Percentiles rank a stretch among this genome's conserved stretches.
Evolutionary conservation across 495 filamentous ascomycete species (phyloP).

Genomic region (Hypomontagnella monticulosa): DNA sequence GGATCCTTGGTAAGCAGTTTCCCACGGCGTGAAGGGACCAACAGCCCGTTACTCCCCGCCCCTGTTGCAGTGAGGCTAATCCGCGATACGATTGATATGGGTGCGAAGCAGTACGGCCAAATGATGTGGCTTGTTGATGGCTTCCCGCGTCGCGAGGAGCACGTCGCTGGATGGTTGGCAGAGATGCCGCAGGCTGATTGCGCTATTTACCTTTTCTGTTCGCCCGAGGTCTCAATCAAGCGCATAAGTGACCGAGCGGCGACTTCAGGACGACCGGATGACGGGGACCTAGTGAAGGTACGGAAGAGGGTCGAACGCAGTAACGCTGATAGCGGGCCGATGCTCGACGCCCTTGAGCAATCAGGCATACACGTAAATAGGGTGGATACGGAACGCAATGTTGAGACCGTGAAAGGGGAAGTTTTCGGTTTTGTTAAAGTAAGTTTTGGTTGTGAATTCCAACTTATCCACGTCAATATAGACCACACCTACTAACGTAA

Average conservation of each 20-base stretch:
- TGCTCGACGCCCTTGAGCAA: slow-evolving; percentile 27
- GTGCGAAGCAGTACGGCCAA: slow-evolving; percentile 8
- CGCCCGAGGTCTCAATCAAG: slow-evolving; percentile 9
- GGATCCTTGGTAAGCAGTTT: slow-evolving; percentile 34
- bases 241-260: slow-evolving; percentile 17
- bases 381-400: slow-evolving; percentile 20
- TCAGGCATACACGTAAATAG: slow-evolving; percentile 8
- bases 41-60: slow-evolving; percentile 15
- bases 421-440: slow-evolving; percentile 8
- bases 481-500: background rate
- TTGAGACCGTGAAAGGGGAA: slow-evolving; percentile 15
- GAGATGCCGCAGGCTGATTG: slow-evolving; percentile 18
- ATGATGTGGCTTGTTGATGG: slow-evolving; percentile 31
- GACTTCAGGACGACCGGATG: slow-evolving; percentile 26
- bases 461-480: background rate
- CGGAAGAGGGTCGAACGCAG: slow-evolving; percentile 10
- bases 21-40: slow-evolving; percentile 15
- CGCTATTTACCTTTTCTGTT: slow-evolving; percentile 19
- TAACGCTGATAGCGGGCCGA: slow-evolving; percentile 8
- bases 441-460: background rate
- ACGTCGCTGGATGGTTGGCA: slow-evolving; percentile 14
- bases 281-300: slow-evolving; percentile 6
- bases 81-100: slow-evolving; percentile 18
- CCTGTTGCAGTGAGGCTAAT: slow-evolving; percentile 15
- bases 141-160: slow-evolving; percentile 24